Evolutionary conservation across 2,329 filamentous ascomycete genomes (phyloP).

Genomic region (Akanthomyces uredinophilus): DNA sequence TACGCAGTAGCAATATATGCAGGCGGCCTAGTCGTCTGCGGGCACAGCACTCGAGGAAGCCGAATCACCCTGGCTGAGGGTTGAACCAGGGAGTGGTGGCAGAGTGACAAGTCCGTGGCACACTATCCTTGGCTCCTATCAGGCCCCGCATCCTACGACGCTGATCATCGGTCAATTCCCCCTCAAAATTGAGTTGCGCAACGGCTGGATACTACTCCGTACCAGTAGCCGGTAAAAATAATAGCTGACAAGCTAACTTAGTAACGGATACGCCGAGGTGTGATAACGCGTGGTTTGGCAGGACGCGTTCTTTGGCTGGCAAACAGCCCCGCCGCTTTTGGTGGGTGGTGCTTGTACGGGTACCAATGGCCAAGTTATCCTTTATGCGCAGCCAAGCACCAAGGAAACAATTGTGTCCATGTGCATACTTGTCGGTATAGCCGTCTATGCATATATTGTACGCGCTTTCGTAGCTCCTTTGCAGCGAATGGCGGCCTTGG

Average conservation of each 20-base stretch:
- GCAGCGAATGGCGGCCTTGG: not conserved
- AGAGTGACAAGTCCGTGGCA: not conserved
- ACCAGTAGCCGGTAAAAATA: not conserved
- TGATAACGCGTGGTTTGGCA: not conserved
- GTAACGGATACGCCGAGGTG: not conserved
- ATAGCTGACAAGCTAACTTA: no score
- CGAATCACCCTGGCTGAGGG: not conserved
- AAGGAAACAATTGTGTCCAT: not conserved
- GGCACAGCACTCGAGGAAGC: not conserved
- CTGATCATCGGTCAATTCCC: not conserved
- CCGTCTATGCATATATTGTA: not conserved
- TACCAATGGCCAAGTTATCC: not conserved
- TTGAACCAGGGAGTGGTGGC: not conserved
- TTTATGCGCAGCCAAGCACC: constrained; percentile 3
- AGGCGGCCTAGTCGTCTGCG: not conserved
- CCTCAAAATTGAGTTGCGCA: not conserved
- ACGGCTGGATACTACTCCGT: not conserved
- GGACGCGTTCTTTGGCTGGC: constrained; percentile 6
- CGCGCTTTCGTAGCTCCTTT: not conserved
- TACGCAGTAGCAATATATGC: not conserved
- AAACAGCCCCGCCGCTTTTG: not conserved
- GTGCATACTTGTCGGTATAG: not conserved
- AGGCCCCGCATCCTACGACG: not conserved
- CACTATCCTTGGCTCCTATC: not conserved
- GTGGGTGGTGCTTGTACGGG: not conserved